Evolutionary conservation across 1,139 yeast genomes (phyloP), one percentile per base, ranked within the genome.

Genomic region (Saccharomyces hybrid): DNA sequence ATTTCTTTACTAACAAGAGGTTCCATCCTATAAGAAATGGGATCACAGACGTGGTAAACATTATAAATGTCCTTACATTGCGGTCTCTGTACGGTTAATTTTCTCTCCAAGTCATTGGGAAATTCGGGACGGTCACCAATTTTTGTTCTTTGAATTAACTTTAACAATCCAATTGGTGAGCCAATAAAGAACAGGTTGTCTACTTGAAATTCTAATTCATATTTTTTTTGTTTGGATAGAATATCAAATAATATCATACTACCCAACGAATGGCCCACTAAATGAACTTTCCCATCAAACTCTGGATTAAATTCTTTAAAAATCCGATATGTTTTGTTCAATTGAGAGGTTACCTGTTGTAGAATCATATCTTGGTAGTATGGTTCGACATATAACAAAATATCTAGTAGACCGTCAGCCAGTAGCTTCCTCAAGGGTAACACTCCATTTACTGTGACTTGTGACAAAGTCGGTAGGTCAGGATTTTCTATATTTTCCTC

Each of bases 241-340:
- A 93, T 75, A 68, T 93, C 99, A 61, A 88, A 82, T 1, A 86
- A 79, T 53, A 93, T 88, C 0, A 93, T 85, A 16, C 96, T 86
- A 0, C 99, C 99, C 28, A 93, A 72, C 0, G 97, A 90, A 69
- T 93, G 99, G 1, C 97, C 98, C 63, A 93, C 75, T 2, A 93
- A 69, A 63, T 91, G 90, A 0, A 90, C 84, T 57, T 83, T 80
- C 0, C 97, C 97, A 25, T 81, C 75, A 70, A 89, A 90, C 16
- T 78, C 73, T 0, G 97, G 96, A 63, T 91, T 86, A 55, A 81
- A 74, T 55, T 80, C 75, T 58, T 75, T 72, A 67, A 83, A 90
- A 50, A 78, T 70, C 7, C 74, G 70, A 68, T 85, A 88, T 0
- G 88, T 81, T 2, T 83, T 67, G 69, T 93, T 93, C 27, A 93